phyloP scores from a whole-genome alignment of 1,284 basidiomycete genomes.

The Volvariella volvacea region DNA sequence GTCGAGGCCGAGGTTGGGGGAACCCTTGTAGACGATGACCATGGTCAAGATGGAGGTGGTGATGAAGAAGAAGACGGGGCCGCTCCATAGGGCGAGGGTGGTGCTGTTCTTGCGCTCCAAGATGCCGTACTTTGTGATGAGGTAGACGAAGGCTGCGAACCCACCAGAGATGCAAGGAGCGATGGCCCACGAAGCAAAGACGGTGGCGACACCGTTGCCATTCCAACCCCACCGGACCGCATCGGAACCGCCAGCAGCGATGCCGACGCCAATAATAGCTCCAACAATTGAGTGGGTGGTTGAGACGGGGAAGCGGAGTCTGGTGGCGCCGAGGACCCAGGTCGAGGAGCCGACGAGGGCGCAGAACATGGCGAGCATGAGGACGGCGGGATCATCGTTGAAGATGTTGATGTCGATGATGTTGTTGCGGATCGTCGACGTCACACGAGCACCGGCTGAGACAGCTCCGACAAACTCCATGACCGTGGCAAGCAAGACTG shows the following conservation, averaged over 20 bases:
- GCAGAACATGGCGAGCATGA: constrained; percentile 20
- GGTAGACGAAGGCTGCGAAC: constrained; percentile 17
- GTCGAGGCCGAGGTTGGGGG: constrained; percentile 16
- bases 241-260: constrained; percentile 18
- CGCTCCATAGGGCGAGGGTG: constrained; percentile 14
- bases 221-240: constrained; percentile 24
- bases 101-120: constrained; percentile 17
- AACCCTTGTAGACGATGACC: constrained; percentile 22
- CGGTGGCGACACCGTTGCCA: constrained; percentile 20
- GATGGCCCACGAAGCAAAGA: constrained; percentile 19
- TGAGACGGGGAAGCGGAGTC: constrained; percentile 21
- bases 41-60: constrained; percentile 18
- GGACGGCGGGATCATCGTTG: constrained; percentile 20
- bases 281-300: constrained; percentile 23
- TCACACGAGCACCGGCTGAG: constrained; percentile 15
- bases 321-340: constrained; percentile 22
- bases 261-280: constrained; percentile 21
- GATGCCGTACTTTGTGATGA: constrained; percentile 19
- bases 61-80: constrained; percentile 20
- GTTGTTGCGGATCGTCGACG: constrained; percentile 22
- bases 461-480: constrained; percentile 21
- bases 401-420: constrained; percentile 20
- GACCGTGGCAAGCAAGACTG: constrained; percentile 20
- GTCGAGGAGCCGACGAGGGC: constrained; percentile 17
- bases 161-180: constrained; percentile 19